A percentile compares a stretch with the other conserved stretches of the same genome.
Conservation (phyloP, 768 basidiomycete species). For the Pilatotrama ljubarskyi region DNA sequence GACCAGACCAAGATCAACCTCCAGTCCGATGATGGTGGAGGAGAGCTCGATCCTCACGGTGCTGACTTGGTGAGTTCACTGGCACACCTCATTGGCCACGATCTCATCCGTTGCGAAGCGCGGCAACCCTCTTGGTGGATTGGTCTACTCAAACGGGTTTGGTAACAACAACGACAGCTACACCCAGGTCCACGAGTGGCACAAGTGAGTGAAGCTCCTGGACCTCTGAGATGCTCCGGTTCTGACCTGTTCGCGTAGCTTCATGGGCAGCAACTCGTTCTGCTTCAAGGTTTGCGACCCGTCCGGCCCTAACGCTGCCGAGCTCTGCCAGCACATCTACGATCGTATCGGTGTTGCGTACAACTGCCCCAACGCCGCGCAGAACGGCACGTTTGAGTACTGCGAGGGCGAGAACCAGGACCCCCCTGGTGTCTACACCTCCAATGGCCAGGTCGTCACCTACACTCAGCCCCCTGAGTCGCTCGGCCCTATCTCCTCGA, state of each 20-base stretch:
- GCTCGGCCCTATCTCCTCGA: slow-evolving; percentile 41
- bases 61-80: slow-evolving; percentile 52
- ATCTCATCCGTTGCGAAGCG: slow-evolving; percentile 41
- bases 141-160: slow-evolving; percentile 63
- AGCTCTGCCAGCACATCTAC: slow-evolving; percentile 69
- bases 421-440: slow-evolving; percentile 52
- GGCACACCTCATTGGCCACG: too few relatives aligned
- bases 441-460: slow-evolving; percentile 42
- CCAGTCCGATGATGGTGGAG: slow-evolving; percentile 56
- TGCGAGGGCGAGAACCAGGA: slow-evolving; percentile 70
- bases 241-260: slow-evolving; percentile 42
- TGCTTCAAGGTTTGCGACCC: slow-evolving; percentile 78
- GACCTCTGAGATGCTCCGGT: too few relatives aligned
- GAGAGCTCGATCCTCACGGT: slow-evolving; percentile 78
- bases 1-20: slow-evolving; percentile 63
- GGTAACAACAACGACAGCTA: slow-evolving; percentile 43
- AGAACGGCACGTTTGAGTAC: slow-evolving; percentile 57
- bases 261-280: slow-evolving; percentile 65
- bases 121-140: slow-evolving; percentile 79
- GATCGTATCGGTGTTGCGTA: slow-evolving; percentile 75
- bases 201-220: slow-evolving; percentile 46
- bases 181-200: slow-evolving; percentile 67
- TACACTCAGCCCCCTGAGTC: slow-evolving; percentile 52
- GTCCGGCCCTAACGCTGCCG: slow-evolving; percentile 43
- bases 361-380: slow-evolving; percentile 68